Conservation (phyloP, 2,329 filamentous ascomycete species). For the Paramyrothecium sp. region DNA sequence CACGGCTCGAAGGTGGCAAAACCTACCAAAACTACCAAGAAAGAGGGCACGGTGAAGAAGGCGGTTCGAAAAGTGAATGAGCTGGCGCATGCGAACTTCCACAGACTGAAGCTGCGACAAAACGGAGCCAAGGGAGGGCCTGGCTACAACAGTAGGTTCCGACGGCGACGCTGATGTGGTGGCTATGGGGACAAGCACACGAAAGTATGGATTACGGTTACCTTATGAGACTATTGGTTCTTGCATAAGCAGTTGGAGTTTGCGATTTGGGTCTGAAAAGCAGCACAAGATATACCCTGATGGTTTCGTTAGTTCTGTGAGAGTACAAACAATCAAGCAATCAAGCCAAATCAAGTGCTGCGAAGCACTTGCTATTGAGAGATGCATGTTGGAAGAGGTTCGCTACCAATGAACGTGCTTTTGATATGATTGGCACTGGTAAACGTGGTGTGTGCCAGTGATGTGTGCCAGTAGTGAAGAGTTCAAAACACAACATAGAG, state of each 20-base stretch:
- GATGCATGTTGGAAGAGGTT: too few relatives aligned
- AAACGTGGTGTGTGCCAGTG: too few relatives aligned
- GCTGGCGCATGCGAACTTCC: constrained; percentile 65
- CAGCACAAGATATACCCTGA: constrained; percentile 3
- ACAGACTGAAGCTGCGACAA: constrained; percentile 62
- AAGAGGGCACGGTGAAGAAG: constrained; percentile 48
- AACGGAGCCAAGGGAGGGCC: constrained; percentile 61
- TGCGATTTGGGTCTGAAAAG: neutral
- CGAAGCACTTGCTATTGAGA: too few relatives aligned
- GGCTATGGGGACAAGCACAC: neutral
- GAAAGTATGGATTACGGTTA: constrained; percentile 1
- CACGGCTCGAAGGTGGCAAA: constrained; percentile 11
- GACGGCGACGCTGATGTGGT: constrained; percentile 38
- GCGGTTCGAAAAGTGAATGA: constrained; percentile 61
- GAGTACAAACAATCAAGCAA: too few relatives aligned
- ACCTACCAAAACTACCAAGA: constrained; percentile 23
- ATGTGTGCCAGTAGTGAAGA: too few relatives aligned
- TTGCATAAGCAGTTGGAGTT: neutral
- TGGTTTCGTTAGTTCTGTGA: neutral
- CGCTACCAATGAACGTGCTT: too few relatives aligned
- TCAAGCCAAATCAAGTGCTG: too few relatives aligned
- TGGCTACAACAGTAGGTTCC: constrained; percentile 56
- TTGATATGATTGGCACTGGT: too few relatives aligned
- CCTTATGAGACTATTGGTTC: neutral
- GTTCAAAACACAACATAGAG: too few relatives aligned